These are phyloP conservation scores for Neocucurbitaria cava DNA, from an alignment of 2,329 filamentous ascomycete species.

Conservation along the genomic window DNA sequence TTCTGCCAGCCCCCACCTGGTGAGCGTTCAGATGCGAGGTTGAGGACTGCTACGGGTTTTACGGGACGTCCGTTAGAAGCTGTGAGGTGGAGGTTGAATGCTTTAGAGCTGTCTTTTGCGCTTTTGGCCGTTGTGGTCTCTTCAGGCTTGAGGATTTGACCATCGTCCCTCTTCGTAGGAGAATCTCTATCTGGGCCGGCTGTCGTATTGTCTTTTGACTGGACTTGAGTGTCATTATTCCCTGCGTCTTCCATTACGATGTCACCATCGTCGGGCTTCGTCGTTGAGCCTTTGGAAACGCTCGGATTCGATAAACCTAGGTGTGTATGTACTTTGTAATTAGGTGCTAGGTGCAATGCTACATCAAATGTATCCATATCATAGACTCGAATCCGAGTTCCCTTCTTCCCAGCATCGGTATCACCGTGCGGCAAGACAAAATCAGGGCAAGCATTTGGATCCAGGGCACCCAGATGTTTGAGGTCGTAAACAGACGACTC, in stretches of 20 bases:
- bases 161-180: background rate
- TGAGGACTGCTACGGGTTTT: conserved; percentile 65
- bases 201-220: background rate
- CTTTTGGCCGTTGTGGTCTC: background rate
- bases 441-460: conserved; percentile 30
- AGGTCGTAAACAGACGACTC: conserved; percentile 27
- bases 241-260: background rate
- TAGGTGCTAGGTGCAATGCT: conserved; percentile 35
- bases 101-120: background rate
- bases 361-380: conserved; percentile 45
- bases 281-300: background rate
- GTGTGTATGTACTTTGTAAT: conserved; percentile 19
- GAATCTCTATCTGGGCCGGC: background rate
- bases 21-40: conserved; percentile 66
- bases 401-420: conserved; percentile 21
- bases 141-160: background rate
- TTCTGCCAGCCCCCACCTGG: conserved; percentile 70
- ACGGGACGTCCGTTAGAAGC: background rate
- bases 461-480: conserved; percentile 20
- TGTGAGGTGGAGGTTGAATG: background rate
- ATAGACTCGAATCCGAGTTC: conserved; percentile 38
- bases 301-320: background rate
- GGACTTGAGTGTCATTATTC: background rate
- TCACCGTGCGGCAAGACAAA: conserved; percentile 20
- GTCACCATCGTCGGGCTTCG: background rate